Evolutionary conservation across 495 filamentous ascomycete genomes (phyloP), one percentile per base, ranked within the genome.

Genomic region (Penicillium antarcticum): DNA sequence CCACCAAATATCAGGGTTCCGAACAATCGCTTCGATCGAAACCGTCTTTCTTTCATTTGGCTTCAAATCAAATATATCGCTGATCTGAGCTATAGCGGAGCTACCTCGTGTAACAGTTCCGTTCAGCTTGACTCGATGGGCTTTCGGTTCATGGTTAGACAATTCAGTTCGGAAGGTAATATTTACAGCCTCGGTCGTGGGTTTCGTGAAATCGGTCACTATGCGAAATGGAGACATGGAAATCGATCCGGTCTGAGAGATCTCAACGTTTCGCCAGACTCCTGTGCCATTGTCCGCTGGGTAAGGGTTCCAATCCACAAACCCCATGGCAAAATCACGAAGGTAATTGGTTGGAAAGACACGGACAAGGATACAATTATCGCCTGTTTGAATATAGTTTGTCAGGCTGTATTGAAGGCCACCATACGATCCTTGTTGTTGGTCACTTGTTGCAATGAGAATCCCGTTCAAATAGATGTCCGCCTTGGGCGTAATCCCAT

Each of bases 1-100:
- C 70, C 85, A 91, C 90, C 90, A 95, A 17, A 94, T 73, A 16
- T 79, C 64, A 2, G 88, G 84, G 21, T 80, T 71, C 3, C 67
- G 44, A 0, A 83, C 67, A 13, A 77, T 29, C 3, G 76, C 55
- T 4, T 63, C 63, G 1, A 73, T 57, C 1, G 62, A 57, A 1
- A 80, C 53, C 4, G 68, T 71, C 3, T 71, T 61, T 10, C 73
- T 71, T 19, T 65, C 61, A 1, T 65, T 61, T 29, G 73, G 55
- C 3, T 58, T 44, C 1, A 86, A 56, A 0, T 61, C 69, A 36
- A 82, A 43, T 0, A 48, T 56, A 21, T 73, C 51, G 0, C 47
- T 54, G 39, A 76, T 55, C 0, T 48, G 39, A 9, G 67, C 43
- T 9, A 19, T 34, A 19, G 58, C 52, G 5, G 45, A 48, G 1